Evolutionary conservation across 306 rosid species (phyloP).

Genomic region (Rosa multiflora): DNA sequence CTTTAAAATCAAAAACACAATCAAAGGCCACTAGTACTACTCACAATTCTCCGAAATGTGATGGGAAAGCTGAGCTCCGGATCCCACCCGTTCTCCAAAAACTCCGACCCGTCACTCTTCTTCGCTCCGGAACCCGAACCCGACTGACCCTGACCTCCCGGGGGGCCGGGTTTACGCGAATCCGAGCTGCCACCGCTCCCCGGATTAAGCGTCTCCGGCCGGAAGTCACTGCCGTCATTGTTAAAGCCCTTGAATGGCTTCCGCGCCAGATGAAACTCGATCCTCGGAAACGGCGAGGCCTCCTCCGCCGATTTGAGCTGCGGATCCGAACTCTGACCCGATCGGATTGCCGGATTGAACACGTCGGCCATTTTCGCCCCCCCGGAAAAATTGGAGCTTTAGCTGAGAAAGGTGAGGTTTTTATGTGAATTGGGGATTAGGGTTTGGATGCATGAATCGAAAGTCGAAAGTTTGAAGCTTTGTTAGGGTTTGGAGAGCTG

Average conservation of each 20-base stretch:
- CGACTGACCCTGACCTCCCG: slow-evolving; percentile 23
- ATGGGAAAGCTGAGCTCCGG: slow-evolving; percentile 86
- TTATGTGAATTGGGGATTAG: neutral
- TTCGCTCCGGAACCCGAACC: slow-evolving; percentile 23
- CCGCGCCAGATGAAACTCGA: slow-evolving; percentile 51
- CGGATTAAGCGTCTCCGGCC: slow-evolving; percentile 81
- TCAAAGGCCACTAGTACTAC: slow-evolving; percentile 23
- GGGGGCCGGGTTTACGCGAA: slow-evolving; percentile 13
- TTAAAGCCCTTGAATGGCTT: slow-evolving; percentile 56
- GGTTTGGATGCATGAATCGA: neutral
- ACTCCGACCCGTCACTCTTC: slow-evolving; percentile 60
- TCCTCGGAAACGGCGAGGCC: slow-evolving; percentile 30
- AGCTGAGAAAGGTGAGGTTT: neutral
- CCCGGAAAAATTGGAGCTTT: neutral
- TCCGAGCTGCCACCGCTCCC: slow-evolving; percentile 31
- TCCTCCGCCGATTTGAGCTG: slow-evolving; percentile 20
- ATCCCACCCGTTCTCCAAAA: slow-evolving; percentile 68
- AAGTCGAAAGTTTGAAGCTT: neutral
- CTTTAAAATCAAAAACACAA: neutral
- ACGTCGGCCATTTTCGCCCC: slow-evolving; percentile 35
- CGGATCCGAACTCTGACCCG: slow-evolving; percentile 28
- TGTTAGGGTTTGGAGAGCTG: slow-evolving; percentile 21
- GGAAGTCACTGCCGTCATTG: slow-evolving; percentile 53
- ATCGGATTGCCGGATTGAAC: neutral
- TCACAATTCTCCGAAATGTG: slow-evolving; percentile 79